Base-by-base conservation (phyloP, 768 basidiomycete genomes). In the Mycena metata region DNA sequence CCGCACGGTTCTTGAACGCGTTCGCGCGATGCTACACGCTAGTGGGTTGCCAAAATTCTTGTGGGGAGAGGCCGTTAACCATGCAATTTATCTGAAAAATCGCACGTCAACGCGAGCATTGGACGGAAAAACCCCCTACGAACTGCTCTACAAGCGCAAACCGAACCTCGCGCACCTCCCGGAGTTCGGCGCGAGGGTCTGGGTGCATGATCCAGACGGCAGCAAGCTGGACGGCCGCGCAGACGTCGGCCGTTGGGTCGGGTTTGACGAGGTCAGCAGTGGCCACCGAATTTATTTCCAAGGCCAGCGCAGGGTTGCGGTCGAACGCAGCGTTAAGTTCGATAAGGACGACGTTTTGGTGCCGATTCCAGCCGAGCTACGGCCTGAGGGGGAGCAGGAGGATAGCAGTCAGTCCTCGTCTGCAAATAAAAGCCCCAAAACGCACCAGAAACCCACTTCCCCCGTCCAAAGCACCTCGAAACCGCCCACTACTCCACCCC, bases 201-300 rank as follows among this genome's bases (percentile, higher is more conserved):
- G 62, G 65, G 75, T 81, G 0, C 73, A 78, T 5, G 66, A 71
- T 35, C 52, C 33, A 0, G 66, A 51, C 13, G 68, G 56, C 16
- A 55, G 58, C 16, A 81, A 82, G 65, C 69, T 82, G 0, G 77
- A 77, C 6, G 64, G 71, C 21, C 35, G 69, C 8, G 72, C 72
- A 10, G 56, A 70, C 5, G 71, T 77, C 24, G 79, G 79, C 2
- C 64, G 69, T 11, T 84, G 78, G 77, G 68, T 83, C 13, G 80
- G 83, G 0, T 80, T 77, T 70, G 77, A 82, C 64, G 58, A 74
- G 2, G 68, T 80, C 39, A 79, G 76, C 60, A 77, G 74, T 23
- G 78, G 75, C 0, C 76, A 78, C 43, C 69, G 70, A 0, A 74
- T 83, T 19, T 83, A 81, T 63, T 76, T 77, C 72, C 70, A 76